phyloP scores from a whole-genome alignment of 2,329 filamentous ascomycete species.

The Ascochyta clinopodiicola region DNA sequence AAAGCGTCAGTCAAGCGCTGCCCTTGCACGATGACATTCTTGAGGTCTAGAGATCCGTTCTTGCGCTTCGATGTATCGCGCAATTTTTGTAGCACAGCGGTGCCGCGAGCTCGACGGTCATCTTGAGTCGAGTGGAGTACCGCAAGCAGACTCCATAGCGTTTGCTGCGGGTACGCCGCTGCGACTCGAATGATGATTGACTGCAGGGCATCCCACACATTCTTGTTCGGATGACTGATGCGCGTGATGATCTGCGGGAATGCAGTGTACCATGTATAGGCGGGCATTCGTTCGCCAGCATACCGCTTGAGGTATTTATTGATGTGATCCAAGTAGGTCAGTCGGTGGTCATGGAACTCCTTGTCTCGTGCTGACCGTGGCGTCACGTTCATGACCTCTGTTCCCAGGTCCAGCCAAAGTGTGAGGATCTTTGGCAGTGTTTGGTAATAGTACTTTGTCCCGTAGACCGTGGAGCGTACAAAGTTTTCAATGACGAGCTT shows the following conservation, averaged over 20 bases:
- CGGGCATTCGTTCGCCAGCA: conserved; percentile 68
- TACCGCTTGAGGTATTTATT: conserved; percentile 81
- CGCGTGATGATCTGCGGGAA: conserved; percentile 95
- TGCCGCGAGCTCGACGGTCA: conserved; percentile 67
- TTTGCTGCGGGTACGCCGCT: conserved; percentile 84
- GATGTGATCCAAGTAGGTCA: conserved; percentile 40
- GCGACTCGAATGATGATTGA: conserved; percentile 88
- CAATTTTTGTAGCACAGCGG: conserved; percentile 50
- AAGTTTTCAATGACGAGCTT: conserved; percentile 95
- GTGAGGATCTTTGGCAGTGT: conserved; percentile 91
- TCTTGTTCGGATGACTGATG: conserved; percentile 82
- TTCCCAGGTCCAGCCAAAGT: conserved; percentile 90
- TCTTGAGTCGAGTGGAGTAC: conserved; percentile 81
- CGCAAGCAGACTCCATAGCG: conserved; percentile 88
- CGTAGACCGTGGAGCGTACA: conserved; percentile 81
- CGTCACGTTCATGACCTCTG: conserved; percentile 61
- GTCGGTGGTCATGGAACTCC: conserved; percentile 39
- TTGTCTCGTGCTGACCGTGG: conserved; percentile 36
- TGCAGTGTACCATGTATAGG: conserved; percentile 81
- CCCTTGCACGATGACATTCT: conserved; percentile 74
- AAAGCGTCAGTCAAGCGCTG: conserved; percentile 85
- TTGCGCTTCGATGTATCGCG: conserved; percentile 61
- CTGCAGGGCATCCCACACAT: conserved; percentile 78
- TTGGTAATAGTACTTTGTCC: conserved; percentile 95
- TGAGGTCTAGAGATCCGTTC: conserved; percentile 67